phyloP scores from a whole-genome alignment of 139 green algal genomes.

The Ulvella scutata region DNA sequence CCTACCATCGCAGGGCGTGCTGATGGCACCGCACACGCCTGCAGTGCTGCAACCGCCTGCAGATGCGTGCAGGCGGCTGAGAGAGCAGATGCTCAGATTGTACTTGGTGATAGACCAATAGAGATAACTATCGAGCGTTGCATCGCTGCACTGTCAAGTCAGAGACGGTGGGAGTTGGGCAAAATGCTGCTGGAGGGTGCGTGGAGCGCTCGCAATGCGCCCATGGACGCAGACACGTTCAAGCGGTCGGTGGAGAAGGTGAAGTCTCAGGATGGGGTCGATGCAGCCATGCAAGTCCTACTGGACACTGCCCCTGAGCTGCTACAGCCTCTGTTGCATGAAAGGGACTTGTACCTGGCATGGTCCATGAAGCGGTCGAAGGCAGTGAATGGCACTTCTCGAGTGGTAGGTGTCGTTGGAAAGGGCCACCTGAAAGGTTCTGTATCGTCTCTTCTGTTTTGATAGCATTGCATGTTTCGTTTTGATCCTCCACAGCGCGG shows the following conservation, averaged over 20 bases:
- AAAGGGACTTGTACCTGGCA: conserved; percentile 58
- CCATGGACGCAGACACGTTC: background rate
- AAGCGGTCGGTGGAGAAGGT: background rate
- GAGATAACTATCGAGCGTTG: conserved; percentile 50
- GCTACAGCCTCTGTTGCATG: conserved; percentile 29
- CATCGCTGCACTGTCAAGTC: conserved; percentile 36
- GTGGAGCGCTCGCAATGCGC: background rate
- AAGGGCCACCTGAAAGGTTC: conserved; percentile 42
- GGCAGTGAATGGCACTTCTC: conserved; percentile 37
- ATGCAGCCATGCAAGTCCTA: conserved; percentile 5
- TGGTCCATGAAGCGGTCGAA: conserved; percentile 59
- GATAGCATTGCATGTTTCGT: no score
- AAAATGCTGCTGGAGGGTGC: conserved; percentile 14
- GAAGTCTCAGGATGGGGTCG: conserved; percentile 4
- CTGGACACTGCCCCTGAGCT: conserved; percentile 21
- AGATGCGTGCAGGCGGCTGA: conserved; percentile 22
- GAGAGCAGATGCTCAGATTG: conserved; percentile 33
- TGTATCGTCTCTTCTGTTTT: no score
- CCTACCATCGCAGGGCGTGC: no score
- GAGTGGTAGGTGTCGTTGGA: conserved; percentile 61
- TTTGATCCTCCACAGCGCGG: no score
- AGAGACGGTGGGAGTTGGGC: conserved; percentile 17
- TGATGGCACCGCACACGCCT: no score
- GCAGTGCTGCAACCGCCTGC: no score
- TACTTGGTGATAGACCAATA: conserved; percentile 69